phyloP scores from a whole-genome alignment of 1,139 yeast genomes.

The Suhomyces bribrorum region DNA sequence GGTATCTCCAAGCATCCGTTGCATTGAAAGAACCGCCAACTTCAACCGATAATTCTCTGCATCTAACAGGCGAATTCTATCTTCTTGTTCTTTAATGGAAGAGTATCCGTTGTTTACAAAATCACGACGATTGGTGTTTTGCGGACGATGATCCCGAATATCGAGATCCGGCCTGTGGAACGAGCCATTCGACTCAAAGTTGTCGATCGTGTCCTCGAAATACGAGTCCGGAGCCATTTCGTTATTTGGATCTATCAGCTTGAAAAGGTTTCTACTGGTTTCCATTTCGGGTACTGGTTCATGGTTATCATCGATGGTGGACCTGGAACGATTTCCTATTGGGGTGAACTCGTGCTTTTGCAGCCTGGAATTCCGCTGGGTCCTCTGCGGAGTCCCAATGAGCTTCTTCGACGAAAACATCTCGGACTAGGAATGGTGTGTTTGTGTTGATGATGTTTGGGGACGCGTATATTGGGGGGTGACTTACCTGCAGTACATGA shows the following conservation, averaged over 20 bases:
- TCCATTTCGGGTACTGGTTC: slow-evolving; percentile 2
- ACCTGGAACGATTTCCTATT: slow-evolving; percentile 29
- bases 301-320: slow-evolving; percentile 9
- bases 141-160: slow-evolving; percentile 1
- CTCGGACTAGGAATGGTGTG: background rate
- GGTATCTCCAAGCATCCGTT: slow-evolving; percentile 47
- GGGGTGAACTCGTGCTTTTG: slow-evolving; percentile 44
- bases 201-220: slow-evolving; percentile 38
- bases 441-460: slow-evolving; percentile 6
- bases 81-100: slow-evolving; percentile 56
- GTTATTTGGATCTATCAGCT: slow-evolving; percentile 16
- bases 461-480: too few relatives aligned
- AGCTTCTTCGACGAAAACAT: slow-evolving; percentile 23
- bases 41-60: slow-evolving; percentile 65
- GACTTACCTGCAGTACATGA: background rate
- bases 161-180: slow-evolving; percentile 4
- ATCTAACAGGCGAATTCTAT: slow-evolving; percentile 49
- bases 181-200: slow-evolving; percentile 16
- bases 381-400: slow-evolving; percentile 31
- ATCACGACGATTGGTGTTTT: slow-evolving; percentile 13
- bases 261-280: slow-evolving; percentile 14
- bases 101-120: slow-evolving; percentile 30
- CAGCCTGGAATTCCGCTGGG: slow-evolving; percentile 4
- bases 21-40: slow-evolving; percentile 56
- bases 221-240: slow-evolving; percentile 12